Conservation (phyloP, 768 basidiomycete species). For the Stropharia rugosoannulata region DNA sequence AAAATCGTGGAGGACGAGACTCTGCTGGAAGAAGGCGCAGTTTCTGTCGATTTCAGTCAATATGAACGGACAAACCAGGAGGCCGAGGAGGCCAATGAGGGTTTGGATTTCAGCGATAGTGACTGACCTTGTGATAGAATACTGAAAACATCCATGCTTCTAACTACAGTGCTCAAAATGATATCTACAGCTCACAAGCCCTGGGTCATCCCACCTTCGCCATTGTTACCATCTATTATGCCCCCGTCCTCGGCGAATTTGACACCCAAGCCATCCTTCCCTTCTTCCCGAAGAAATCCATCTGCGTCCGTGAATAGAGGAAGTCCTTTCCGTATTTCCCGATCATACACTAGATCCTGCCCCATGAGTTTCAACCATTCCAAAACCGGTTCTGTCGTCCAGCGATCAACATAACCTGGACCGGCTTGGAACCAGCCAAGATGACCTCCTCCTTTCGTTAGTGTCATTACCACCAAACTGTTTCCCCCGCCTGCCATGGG, state of each 20-base stretch:
- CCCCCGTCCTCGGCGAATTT: slow-evolving; percentile 54
- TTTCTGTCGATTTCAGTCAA: slow-evolving; percentile 86
- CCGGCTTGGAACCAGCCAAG: slow-evolving; percentile 79
- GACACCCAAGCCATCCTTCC: slow-evolving; percentile 54
- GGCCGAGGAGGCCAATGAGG: slow-evolving; percentile 65
- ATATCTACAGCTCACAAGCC: slow-evolving; percentile 45
- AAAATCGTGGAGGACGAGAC: slow-evolving; percentile 76
- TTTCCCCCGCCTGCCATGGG: slow-evolving; percentile 57
- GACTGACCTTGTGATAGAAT: slow-evolving; percentile 47
- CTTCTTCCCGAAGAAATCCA: slow-evolving; percentile 63
- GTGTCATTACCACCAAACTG: slow-evolving; percentile 53
- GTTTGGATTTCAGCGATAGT: slow-evolving; percentile 82
- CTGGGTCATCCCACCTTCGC: slow-evolving; percentile 54
- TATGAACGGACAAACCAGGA: slow-evolving; percentile 70
- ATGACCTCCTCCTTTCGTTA: slow-evolving; percentile 72
- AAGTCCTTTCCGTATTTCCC: slow-evolving; percentile 22
- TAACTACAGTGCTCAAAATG: neutral
- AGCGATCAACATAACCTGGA: slow-evolving; percentile 44
- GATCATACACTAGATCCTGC: slow-evolving; percentile 45
- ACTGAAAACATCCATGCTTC: neutral
- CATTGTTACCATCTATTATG: slow-evolving; percentile 51
- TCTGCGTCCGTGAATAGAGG: slow-evolving; percentile 46
- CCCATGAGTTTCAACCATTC: slow-evolving; percentile 67
- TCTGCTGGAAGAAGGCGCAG: slow-evolving; percentile 80
- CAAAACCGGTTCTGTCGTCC: slow-evolving; percentile 70